These are phyloP conservation scores for Trichoderma erinaceum DNA, from an alignment of 495 filamentous ascomycete species.

Conservation along the genomic window DNA sequence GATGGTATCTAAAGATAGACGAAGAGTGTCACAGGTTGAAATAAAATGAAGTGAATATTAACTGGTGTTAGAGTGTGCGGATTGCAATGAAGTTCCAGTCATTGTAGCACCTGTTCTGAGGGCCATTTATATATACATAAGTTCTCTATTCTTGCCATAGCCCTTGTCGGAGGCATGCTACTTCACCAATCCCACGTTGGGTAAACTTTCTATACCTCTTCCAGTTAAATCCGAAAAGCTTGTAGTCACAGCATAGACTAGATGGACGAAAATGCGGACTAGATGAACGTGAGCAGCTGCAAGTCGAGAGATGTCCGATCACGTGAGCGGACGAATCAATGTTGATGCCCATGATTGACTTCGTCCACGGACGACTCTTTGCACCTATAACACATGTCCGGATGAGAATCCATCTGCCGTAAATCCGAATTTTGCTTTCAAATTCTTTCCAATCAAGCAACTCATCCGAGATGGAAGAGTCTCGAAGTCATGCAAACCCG, in stretches of 20 bases:
- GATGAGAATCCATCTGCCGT: background rate
- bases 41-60: background rate
- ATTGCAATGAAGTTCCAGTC: background rate
- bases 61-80: background rate
- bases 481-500: background rate
- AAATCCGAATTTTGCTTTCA: background rate
- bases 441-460: background rate
- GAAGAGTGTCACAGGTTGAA: background rate
- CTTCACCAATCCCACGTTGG: background rate
- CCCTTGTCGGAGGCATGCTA: background rate
- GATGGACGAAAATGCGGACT: background rate
- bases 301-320: background rate
- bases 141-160: background rate
- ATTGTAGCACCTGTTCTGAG: background rate
- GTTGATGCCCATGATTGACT: background rate
- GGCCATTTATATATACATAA: background rate
- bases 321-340: background rate
- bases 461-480: slow-evolving; percentile 1
- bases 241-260: background rate
- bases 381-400: background rate
- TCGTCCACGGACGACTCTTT: slow-evolving; percentile 1
- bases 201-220: background rate
- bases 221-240: background rate
- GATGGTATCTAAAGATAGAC: background rate
- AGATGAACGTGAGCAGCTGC: background rate